Base-by-base conservation (phyloP, 1,139 yeast genomes). In the Pichia sp. region DNA sequence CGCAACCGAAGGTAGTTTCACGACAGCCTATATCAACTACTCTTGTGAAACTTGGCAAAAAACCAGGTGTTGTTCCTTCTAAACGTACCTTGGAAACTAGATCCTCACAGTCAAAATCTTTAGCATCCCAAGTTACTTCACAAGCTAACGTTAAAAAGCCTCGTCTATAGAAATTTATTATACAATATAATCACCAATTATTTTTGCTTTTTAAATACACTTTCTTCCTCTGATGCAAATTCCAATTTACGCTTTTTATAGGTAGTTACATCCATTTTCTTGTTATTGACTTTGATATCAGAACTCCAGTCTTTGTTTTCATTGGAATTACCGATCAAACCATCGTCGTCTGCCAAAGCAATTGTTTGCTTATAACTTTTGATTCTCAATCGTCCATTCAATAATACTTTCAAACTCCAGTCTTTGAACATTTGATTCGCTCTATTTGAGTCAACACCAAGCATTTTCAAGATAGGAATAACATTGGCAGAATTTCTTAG, bases 291-390 rank as follows among this genome's bases (percentile, higher is more conserved):
- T n/a, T 33, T 40, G 15, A 31, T 35, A 5, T 28, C 40, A 9
- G 36, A 36, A 15, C 28, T 39, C 41, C 42, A 40, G 38, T 39
- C 35, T 11, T 41, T 49, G n/a, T 39, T 40, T 39, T 54, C 58
- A 30, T 47, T 34, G 5, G 47, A 33, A 44, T 57, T 56, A 38
- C 55, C 68, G 35, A 54, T 52, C 18, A 52, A 42, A 17, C 48
- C 49, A 30, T 59, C 64, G 42, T 68, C 72, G 10, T 68, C 71
- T 23, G 74, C 79, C 2, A 74, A 60, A 36, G 67, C 67, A 6
- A 82, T 65, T 0, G 82, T 74, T 56, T 83, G 91, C 51, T 82
- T 82, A 55, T 78, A 79, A 46, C 88, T 77, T 53, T 76, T 74
- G 24, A 72, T 64, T 47, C 96, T 70, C 49, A 88, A 64, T 50